Base-by-base conservation (phyloP, 2,329 filamentous ascomycete species). In the Scedosporium dehoogii region DNA sequence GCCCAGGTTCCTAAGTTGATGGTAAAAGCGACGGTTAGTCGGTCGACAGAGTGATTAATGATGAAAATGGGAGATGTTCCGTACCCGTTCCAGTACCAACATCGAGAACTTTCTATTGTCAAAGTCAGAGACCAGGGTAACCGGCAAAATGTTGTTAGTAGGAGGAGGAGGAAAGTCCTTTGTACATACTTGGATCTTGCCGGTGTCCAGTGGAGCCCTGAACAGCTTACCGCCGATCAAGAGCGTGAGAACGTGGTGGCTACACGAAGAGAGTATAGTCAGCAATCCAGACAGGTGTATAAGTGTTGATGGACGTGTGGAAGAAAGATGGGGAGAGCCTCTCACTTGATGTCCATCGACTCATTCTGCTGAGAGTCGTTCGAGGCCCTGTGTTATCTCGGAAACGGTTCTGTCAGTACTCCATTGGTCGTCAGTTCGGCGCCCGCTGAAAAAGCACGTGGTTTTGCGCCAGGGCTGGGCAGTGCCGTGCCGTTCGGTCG, bases 41-140 rank as follows among this genome's bases (percentile, higher is more conserved):
- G 76, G 27, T 84, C 80, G 25, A 68, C 68, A 66, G 69, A 3
- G 81, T 77, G 82, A 80, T 83, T 61, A 83, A 78, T 29, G 78
- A 29, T 18, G 44, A 48, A 18, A 48, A n/a, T n/a, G n/a, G 14
- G 6, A 33, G 29, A 33, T 48, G 9, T 48, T 23, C 44, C 38
- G 3, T 66, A 12, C 82, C 82, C 1, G 81, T 81, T 29, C 83
- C 84, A 3, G 82, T 85, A 48, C 81, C 79, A 6, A 84, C 71
- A 63, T 83, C 80, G 21, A 84, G 69, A 1, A 66, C 63, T 38
- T 59, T 67, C 65, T 66, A 66, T 33, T 16, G 4, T 0, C 2
- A 1, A 0, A 21, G 41, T 46, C 38, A 51, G 58, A 10, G 6
- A 6, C 14, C 9, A 23, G 7, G 27, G 25, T 29, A 29, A 29